phyloP scores from a whole-genome alignment of 176 grass and related monocot species.

The Oryza rufipogon region DNA sequence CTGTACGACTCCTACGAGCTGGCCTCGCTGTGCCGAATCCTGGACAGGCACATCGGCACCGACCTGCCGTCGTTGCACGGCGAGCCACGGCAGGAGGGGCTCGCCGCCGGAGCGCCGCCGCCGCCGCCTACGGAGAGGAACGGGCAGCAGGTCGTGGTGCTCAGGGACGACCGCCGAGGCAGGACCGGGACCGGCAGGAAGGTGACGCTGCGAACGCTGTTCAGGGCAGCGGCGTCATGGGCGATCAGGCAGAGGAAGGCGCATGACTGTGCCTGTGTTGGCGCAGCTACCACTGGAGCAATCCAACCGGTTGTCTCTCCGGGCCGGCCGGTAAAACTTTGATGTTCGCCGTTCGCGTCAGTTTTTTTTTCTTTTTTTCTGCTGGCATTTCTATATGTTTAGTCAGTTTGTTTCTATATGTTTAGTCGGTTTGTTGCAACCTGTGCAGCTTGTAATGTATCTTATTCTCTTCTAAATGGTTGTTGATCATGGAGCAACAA shows the following conservation, averaged over 20 bases:
- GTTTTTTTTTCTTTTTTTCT: too few species aligned
- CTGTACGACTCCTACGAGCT: conserved; percentile 81
- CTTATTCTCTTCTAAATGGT: background rate
- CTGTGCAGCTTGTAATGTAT: background rate
- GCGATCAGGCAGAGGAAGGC: conserved; percentile 23
- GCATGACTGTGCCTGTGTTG: conserved; percentile 24
- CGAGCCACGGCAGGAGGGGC: background rate
- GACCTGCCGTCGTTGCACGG: conserved; percentile 8
- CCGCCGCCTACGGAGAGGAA: background rate
- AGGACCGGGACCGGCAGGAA: conserved; percentile 25
- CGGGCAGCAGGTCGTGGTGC: background rate
- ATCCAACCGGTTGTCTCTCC: conserved; percentile 17
- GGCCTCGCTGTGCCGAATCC: conserved; percentile 54
- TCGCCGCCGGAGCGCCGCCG: background rate
- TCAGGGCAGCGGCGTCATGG: conserved; percentile 44
- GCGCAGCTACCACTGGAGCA: background rate
- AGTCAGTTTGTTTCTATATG: background rate
- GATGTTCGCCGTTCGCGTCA: background rate
- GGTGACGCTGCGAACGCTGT: conserved; percentile 41
- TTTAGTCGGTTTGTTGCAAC: background rate
- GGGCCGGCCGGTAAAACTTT: background rate
- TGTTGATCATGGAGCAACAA: conserved; percentile 1
- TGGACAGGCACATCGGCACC: conserved; percentile 51
- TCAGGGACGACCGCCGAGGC: background rate
- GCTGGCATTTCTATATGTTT: background rate